A percentile compares a stretch with the other conserved stretches of the same genome.
phyloP scores from a whole-genome alignment of 768 basidiomycete species.

The Scleroderma citrinum region DNA sequence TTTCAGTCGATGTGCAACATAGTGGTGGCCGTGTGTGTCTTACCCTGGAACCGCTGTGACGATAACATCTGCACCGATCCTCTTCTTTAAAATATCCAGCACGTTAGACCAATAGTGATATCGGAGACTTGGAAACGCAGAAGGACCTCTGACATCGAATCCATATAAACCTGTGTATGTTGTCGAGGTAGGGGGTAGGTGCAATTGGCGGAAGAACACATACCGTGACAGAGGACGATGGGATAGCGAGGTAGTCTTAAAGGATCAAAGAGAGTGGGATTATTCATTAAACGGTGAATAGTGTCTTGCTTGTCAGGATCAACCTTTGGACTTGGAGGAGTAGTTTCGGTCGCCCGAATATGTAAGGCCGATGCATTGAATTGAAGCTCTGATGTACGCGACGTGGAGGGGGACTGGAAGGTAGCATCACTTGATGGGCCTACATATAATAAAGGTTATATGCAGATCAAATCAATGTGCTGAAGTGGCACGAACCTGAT shows the following conservation, averaged over 20 bases:
- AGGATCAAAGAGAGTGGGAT: slow-evolving; percentile 77
- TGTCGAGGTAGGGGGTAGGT: slow-evolving; percentile 1
- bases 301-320: slow-evolving; percentile 32
- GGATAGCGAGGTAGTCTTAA: slow-evolving; percentile 78
- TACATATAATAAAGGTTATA: no score
- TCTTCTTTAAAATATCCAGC: slow-evolving; percentile 69
- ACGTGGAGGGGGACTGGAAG: background rate
- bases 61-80: slow-evolving; percentile 89
- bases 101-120: slow-evolving; percentile 95
- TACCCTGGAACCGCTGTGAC: slow-evolving; percentile 93
- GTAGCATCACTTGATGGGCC: background rate
- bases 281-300: slow-evolving; percentile 66
- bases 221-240: slow-evolving; percentile 95
- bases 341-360: background rate
- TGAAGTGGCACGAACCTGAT: background rate
- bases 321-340: slow-evolving; percentile 14
- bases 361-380: slow-evolving; percentile 8
- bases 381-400: slow-evolving; percentile 1
- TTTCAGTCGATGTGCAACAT: background rate
- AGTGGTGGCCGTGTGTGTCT: slow-evolving; percentile 20
- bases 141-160: slow-evolving; percentile 85
- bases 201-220: background rate
- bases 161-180: slow-evolving; percentile 76
- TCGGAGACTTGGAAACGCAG: slow-evolving; percentile 73
- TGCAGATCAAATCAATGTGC: no score